These are phyloP conservation scores for Rhizophagus clarus DNA, from an alignment of 192 early-diverging fungal species.

Conservation along the genomic window DNA sequence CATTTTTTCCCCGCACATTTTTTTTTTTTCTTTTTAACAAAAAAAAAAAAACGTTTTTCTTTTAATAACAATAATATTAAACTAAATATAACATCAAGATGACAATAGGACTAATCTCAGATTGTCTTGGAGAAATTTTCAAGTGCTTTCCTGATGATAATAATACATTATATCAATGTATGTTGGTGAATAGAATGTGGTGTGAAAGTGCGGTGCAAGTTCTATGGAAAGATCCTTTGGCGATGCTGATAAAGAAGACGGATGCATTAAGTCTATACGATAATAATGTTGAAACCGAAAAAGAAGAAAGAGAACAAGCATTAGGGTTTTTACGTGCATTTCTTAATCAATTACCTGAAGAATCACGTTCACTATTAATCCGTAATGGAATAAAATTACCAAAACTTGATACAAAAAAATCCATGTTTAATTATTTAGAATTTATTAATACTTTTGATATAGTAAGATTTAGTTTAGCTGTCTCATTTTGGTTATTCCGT, in stretches of 20 bases:
- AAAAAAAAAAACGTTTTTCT: too few species aligned
- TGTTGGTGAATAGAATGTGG: conserved; percentile 14
- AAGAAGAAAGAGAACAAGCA: not conserved
- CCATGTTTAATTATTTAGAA: not conserved
- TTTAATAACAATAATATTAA: too few species aligned
- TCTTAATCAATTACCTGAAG: not conserved
- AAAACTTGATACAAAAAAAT: not conserved
- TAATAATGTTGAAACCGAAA: not conserved
- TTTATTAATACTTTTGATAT: not conserved
- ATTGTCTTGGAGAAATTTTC: not conserved
- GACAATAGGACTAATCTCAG: not conserved
- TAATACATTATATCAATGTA: not conserved
- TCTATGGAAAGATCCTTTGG: not conserved
- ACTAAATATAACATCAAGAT: not conserved
- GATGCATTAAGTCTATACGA: not conserved
- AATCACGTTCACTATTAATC: not conserved
- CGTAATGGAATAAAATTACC: not conserved
- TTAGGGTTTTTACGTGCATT: not conserved
- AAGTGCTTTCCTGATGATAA: not conserved
- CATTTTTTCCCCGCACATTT: too few species aligned
- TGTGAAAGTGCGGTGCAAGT: not conserved
- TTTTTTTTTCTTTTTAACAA: too few species aligned
- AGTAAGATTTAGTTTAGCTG: not conserved
- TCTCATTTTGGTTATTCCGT: not conserved
- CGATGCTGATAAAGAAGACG: not conserved